Conservation (phyloP, 345 rosid genomes). For the Ceriops tagal region DNA sequence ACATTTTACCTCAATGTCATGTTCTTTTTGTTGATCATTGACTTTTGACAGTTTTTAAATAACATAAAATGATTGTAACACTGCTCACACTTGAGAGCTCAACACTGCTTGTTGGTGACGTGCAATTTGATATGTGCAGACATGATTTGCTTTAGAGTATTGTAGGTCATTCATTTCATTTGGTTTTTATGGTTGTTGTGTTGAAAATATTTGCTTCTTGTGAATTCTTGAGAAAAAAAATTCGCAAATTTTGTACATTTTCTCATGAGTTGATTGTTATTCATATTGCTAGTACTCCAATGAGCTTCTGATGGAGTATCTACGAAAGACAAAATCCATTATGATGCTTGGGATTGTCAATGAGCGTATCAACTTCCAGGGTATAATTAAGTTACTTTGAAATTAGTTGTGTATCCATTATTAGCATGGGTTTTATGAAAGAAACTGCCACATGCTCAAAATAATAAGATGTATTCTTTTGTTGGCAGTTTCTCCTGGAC, state of each 20-base stretch:
- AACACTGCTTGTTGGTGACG: not conserved
- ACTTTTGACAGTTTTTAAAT: too few species aligned
- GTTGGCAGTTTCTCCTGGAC: constrained; percentile 85
- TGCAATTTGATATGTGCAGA: not conserved
- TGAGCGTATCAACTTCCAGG: constrained; percentile 86
- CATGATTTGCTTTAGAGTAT: not conserved
- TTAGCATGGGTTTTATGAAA: not conserved
- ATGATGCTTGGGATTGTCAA: constrained; percentile 84
- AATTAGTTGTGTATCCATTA: not conserved
- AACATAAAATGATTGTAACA: too few species aligned
- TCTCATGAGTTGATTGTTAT: constrained; percentile 13
- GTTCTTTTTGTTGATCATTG: too few species aligned
- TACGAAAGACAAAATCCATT: constrained; percentile 72
- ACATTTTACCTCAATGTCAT: too few species aligned
- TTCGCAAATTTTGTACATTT: constrained; percentile 5
- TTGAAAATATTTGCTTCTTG: too few species aligned
- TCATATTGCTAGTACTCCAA: constrained; percentile 70
- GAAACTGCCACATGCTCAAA: not conserved
- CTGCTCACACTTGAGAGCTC: not conserved
- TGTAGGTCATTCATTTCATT: not conserved
- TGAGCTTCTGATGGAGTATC: constrained; percentile 86
- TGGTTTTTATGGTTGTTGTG: not conserved
- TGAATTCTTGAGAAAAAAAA: not conserved
- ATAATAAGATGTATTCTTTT: constrained; percentile 7
- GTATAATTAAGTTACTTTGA: constrained; percentile 32